A percentile compares a stretch with the other conserved stretches of the same genome.
These are phyloP conservation scores for Rhizopogon vesiculosus DNA, from an alignment of 768 basidiomycete genomes.

Conservation along the genomic window DNA sequence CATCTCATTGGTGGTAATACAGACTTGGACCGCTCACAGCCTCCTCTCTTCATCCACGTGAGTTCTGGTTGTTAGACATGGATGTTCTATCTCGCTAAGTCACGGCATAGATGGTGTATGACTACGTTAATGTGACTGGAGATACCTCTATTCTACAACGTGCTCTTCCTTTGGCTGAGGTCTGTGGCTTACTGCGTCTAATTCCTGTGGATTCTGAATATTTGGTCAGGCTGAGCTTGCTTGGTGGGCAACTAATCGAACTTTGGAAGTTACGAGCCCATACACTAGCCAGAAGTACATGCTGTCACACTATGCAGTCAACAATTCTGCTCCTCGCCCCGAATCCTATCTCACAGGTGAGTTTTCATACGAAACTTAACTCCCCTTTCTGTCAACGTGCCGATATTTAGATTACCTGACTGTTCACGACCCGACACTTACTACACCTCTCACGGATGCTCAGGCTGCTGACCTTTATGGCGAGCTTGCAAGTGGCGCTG, in stretches of 20 bases:
- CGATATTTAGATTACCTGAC: slow-evolving; percentile 67
- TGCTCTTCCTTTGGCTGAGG: slow-evolving; percentile 83
- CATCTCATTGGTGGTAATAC: not conserved
- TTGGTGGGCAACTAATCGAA: slow-evolving; percentile 82
- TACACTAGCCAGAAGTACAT: slow-evolving; percentile 61
- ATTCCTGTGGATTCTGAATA: not conserved
- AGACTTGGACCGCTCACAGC: slow-evolving; percentile 91
- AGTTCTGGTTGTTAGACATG: slow-evolving; percentile 8
- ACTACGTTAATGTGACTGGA: slow-evolving; percentile 69
- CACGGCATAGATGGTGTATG: slow-evolving; percentile 68
- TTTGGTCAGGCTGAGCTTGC: slow-evolving; percentile 59
- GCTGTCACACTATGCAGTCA: slow-evolving; percentile 72
- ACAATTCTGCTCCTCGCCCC: slow-evolving; percentile 83
- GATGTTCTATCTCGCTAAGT: not conserved
- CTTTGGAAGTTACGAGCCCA: slow-evolving; percentile 61
- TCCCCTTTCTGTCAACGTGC: slow-evolving; percentile 2
- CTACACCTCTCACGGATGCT: slow-evolving; percentile 53
- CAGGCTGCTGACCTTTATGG: slow-evolving; percentile 68
- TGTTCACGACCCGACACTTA: slow-evolving; percentile 58
- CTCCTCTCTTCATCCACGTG: slow-evolving; percentile 83
- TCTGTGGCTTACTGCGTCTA: slow-evolving; percentile 20
- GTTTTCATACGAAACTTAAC: slow-evolving; percentile 7
- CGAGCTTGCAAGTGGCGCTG: slow-evolving; percentile 86
- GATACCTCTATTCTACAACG: slow-evolving; percentile 73
- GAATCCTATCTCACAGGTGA: slow-evolving; percentile 71